Evolutionary conservation across 441 rosid genomes (phyloP).

Genomic region (Populus hybrid): DNA sequence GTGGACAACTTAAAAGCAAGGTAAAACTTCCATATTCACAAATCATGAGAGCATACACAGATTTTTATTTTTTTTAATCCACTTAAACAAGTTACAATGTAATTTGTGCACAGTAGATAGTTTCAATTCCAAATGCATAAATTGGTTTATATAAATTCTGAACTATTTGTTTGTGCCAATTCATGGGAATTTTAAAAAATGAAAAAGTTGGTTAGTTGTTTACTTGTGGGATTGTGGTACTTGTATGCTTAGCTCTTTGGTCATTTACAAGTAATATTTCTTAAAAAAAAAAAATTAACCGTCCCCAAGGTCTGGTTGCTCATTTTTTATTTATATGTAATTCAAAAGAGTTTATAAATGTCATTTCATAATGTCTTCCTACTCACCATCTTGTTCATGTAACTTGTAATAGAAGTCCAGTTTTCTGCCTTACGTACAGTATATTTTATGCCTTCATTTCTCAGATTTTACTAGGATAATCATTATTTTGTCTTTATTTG

Average conservation of each 20-base stretch:
- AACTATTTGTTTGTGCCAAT: not conserved
- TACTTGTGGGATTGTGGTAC: not conserved
- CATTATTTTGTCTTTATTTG: not conserved
- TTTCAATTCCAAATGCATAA: too few relatives aligned
- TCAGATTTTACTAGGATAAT: not conserved
- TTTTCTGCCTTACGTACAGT: not conserved
- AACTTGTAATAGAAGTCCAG: not conserved
- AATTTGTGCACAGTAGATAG: too few relatives aligned
- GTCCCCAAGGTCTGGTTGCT: not conserved
- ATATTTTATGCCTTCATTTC: not conserved
- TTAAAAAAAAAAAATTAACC: too few relatives aligned
- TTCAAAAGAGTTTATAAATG: not conserved
- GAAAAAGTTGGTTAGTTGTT: not conserved
- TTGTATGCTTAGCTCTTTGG: not conserved
- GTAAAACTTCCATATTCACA: too few relatives aligned
- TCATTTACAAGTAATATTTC: not conserved
- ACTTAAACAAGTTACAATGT: too few relatives aligned
- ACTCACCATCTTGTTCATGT: not conserved
- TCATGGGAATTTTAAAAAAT: not conserved
- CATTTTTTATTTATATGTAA: too few relatives aligned
- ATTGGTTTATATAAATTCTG: too few relatives aligned
- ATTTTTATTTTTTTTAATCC: too few relatives aligned
- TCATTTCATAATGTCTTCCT: not conserved
- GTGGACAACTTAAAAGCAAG: too few relatives aligned
- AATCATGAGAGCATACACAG: too few relatives aligned